These are phyloP conservation scores for Ascochyta viciae-villosae DNA, from an alignment of 2,329 filamentous ascomycete genomes.

Conservation along the genomic window DNA sequence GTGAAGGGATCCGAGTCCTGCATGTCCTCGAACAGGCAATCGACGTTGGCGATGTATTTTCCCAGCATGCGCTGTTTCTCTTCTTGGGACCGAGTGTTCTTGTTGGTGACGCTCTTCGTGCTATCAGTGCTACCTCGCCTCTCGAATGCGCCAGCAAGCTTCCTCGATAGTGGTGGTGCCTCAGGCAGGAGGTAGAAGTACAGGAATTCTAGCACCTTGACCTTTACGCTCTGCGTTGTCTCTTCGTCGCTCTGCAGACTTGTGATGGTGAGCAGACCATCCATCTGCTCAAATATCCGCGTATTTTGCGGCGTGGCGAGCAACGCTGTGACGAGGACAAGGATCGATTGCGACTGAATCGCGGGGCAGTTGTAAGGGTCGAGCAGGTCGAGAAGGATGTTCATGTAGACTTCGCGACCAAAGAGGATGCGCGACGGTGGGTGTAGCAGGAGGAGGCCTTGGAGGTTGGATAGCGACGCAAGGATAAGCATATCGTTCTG, in stretches of 20 bases:
- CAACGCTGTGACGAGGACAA: constrained; percentile 88
- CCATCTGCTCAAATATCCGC: constrained; percentile 88
- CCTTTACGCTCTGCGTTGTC: constrained; percentile 87
- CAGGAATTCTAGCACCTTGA: constrained; percentile 95
- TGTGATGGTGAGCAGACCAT: constrained; percentile 89
- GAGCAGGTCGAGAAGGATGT: constrained; percentile 91
- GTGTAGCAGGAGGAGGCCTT: constrained; percentile 86
- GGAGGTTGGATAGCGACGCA: constrained; percentile 84
- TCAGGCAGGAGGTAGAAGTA: constrained; percentile 99
- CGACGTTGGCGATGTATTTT: constrained; percentile 77
- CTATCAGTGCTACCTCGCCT: constrained; percentile 40
- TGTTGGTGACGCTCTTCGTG: constrained; percentile 39
- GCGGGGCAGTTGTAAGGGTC: constrained; percentile 88
- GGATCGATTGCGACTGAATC: constrained; percentile 87
- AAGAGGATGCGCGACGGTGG: constrained; percentile 89
- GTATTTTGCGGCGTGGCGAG: constrained; percentile 88
- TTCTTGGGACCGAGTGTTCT: constrained; percentile 67
- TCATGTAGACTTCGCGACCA: constrained; percentile 91
- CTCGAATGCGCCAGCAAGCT: constrained; percentile 43
- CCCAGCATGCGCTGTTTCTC: constrained; percentile 84
- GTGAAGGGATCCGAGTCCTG: constrained; percentile 72
- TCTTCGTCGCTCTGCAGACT: constrained; percentile 89
- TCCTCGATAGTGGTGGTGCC: constrained; percentile 58
- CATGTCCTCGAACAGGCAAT: constrained; percentile 84
- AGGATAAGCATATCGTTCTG: constrained; percentile 89